These are phyloP conservation scores for Spathaspora girioi DNA, from an alignment of 805 yeast genomes.

Conservation along the genomic window DNA sequence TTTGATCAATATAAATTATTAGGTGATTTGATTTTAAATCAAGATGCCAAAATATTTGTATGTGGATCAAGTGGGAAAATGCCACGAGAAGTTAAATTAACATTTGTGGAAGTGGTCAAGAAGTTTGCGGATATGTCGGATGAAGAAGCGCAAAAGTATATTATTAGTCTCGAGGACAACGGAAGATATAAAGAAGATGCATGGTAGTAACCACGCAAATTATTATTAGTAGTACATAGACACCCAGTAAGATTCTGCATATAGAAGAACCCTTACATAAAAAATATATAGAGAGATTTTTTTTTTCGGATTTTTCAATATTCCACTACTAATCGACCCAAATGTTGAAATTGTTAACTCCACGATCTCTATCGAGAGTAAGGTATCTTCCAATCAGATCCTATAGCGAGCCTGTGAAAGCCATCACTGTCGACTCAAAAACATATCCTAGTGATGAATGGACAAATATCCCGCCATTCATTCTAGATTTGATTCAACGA, in stretches of 20 bases:
- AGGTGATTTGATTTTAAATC: slow-evolving; percentile 48
- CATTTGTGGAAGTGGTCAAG: slow-evolving; percentile 60
- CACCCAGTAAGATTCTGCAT: no score
- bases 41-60: slow-evolving; percentile 64
- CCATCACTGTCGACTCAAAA: slow-evolving; percentile 41
- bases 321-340: background rate
- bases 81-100: slow-evolving; percentile 87
- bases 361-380: background rate
- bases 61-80: slow-evolving; percentile 94
- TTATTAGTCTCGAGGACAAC: slow-evolving; percentile 56
- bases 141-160: slow-evolving; percentile 46
- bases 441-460: slow-evolving; percentile 62
- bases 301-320: background rate
- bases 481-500: slow-evolving; percentile 64
- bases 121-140: slow-evolving; percentile 41
- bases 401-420: background rate
- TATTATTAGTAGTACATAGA: background rate
- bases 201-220: slow-evolving; percentile 47
- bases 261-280: no score
- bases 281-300: background rate
- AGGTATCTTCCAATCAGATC: background rate
- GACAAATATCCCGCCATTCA: slow-evolving; percentile 83
- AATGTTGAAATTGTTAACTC: slow-evolving; percentile 2
- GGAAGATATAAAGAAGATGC: slow-evolving; percentile 83
- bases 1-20: slow-evolving; percentile 49